phyloP scores from a whole-genome alignment of 106 monocot genomes.

The Hemerocallis citrina region DNA sequence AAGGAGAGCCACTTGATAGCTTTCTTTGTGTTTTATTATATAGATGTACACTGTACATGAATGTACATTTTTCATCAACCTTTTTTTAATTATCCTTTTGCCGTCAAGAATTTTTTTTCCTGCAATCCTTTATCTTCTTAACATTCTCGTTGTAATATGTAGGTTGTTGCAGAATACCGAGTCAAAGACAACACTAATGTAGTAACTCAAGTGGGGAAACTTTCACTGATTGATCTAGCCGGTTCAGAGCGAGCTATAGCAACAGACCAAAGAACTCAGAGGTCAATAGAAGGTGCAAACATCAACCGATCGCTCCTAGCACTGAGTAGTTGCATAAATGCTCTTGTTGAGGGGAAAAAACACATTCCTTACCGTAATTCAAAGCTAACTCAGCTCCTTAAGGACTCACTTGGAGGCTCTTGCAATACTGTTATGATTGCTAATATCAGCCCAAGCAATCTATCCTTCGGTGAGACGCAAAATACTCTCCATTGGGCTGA shows the following conservation, averaged over 20 bases:
- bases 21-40: too few relatives aligned
- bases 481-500: conserved; percentile 99
- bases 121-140: too few relatives aligned
- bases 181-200: conserved; percentile 25
- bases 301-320: conserved; percentile 95
- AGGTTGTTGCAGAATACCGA: conserved; percentile 76
- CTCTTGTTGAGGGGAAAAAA: conserved; percentile 95
- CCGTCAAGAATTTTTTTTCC: too few relatives aligned
- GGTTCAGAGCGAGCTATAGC: conserved; percentile 92
- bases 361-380: conserved; percentile 98
- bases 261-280: conserved; percentile 72
- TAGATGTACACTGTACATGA: too few relatives aligned
- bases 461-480: conserved; percentile 83
- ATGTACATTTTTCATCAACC: too few relatives aligned
- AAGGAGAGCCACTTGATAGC: too few relatives aligned
- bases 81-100: too few relatives aligned
- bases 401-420: conserved; percentile 88
- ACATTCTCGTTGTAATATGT: neutral
- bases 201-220: conserved; percentile 54
- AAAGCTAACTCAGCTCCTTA: conserved; percentile 95
- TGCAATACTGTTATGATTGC: conserved; percentile 99
- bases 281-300: conserved; percentile 91
- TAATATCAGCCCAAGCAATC: conserved; percentile 75
- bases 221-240: conserved; percentile 91
- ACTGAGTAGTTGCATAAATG: conserved; percentile 92